These are phyloP conservation scores for Eimeria falciformis DNA, from an alignment of 169 alveolate species.

Conservation along the genomic window DNA sequence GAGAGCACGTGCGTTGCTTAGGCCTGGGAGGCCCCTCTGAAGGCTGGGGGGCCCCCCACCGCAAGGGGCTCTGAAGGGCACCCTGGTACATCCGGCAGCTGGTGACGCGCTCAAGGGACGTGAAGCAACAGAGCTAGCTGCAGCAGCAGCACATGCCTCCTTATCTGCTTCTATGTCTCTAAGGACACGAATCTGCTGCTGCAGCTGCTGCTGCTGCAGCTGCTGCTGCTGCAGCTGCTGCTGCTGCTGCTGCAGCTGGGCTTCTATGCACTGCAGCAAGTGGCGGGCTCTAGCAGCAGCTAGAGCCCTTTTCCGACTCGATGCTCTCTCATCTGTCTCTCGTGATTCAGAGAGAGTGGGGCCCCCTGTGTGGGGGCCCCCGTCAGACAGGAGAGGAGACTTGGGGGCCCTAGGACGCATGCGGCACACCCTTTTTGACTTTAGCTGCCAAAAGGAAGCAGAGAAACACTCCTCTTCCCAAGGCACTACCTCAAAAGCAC, in stretches of 20 bases:
- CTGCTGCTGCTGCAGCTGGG: slow-evolving; percentile 49
- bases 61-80: background rate
- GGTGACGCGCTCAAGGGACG: too few relatives aligned
- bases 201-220: slow-evolving; percentile 16
- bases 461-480: too few relatives aligned
- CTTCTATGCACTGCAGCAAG: background rate
- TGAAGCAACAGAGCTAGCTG: too few relatives aligned
- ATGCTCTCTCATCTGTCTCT: background rate
- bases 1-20: background rate
- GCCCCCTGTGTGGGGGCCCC: too few relatives aligned
- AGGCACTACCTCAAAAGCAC: too few relatives aligned
- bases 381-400: too few relatives aligned
- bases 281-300: background rate
- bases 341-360: background rate
- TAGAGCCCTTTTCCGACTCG: background rate
- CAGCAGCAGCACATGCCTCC: too few relatives aligned
- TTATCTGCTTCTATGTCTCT: too few relatives aligned
- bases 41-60: background rate
- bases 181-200: background rate
- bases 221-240: background rate
- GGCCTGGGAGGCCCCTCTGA: background rate
- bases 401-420: too few relatives aligned
- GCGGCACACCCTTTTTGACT: too few relatives aligned
- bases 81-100: too few relatives aligned
- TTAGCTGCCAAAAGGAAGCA: too few relatives aligned